These are phyloP conservation scores for Mortierella sp. DNA, from an alignment of 371 early-diverging fungal species.

Conservation along the genomic window DNA sequence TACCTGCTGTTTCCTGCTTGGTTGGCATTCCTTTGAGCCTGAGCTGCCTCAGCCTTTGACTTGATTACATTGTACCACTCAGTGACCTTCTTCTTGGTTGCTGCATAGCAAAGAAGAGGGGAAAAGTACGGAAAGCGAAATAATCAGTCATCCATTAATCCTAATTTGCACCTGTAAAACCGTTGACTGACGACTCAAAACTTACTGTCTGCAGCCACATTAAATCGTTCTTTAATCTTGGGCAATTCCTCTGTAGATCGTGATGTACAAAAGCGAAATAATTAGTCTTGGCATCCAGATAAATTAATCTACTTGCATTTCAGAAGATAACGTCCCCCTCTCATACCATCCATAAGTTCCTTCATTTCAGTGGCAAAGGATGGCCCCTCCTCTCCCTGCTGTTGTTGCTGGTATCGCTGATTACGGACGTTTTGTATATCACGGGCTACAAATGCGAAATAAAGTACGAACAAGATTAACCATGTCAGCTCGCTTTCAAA, in stretches of 20 bases:
- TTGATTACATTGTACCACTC: slow-evolving; percentile 54
- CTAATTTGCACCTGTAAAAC: not conserved
- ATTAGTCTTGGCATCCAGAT: not conserved
- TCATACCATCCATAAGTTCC: slow-evolving; percentile 55
- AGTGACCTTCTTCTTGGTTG: slow-evolving; percentile 53
- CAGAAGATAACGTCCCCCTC: not conserved
- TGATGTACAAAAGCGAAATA: not conserved
- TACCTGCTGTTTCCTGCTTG: slow-evolving; percentile 17
- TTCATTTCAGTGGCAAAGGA: slow-evolving; percentile 46
- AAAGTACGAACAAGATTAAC: not conserved
- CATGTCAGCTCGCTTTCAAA: not conserved
- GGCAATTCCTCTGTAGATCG: slow-evolving; percentile 43
- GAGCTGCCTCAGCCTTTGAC: slow-evolving; percentile 38
- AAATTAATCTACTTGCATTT: not conserved
- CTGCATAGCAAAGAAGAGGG: slow-evolving; percentile 1
- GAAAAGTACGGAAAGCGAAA: not conserved
- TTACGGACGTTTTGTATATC: slow-evolving; percentile 38
- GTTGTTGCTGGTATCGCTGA: slow-evolving; percentile 35
- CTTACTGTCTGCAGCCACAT: slow-evolving; percentile 56
- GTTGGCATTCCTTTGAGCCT: slow-evolving; percentile 19
- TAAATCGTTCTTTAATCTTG: slow-evolving; percentile 55
- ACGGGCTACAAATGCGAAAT: slow-evolving; percentile 30
- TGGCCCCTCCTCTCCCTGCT: slow-evolving; percentile 35
- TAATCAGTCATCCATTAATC: not conserved
- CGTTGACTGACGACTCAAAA: not conserved